phyloP scores from a whole-genome alignment of 352 stramenopile species.

The Phytophthora europaea region DNA sequence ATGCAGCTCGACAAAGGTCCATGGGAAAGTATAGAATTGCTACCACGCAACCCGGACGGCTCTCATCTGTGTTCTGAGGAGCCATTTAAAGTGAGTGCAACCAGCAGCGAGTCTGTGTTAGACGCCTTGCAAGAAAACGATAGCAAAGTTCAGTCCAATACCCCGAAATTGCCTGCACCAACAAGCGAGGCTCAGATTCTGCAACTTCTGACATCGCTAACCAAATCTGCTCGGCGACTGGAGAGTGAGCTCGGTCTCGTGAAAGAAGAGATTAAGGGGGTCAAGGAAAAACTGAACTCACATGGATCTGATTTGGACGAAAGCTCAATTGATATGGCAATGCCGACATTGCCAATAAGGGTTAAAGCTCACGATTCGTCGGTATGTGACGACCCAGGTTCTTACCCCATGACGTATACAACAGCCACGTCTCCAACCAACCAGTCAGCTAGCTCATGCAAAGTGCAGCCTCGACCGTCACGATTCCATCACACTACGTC shows the following conservation, averaged over 20 bases:
- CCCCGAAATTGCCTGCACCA: not conserved
- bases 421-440: not conserved
- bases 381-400: not conserved
- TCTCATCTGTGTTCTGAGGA: not conserved
- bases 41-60: not conserved
- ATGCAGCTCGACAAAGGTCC: not conserved
- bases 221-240: not conserved
- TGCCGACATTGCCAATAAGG: not conserved
- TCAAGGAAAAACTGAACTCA: not conserved
- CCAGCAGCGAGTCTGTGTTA: not conserved
- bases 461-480: not conserved
- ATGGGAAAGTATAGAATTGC: not conserved
- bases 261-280: not conserved
- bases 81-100: not conserved
- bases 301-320: not conserved
- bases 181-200: not conserved
- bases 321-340: not conserved
- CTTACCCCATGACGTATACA: not conserved
- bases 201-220: not conserved
- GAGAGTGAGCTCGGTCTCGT: not conserved
- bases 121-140: not conserved
- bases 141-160: not conserved
- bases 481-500: not conserved
- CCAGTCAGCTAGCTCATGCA: not conserved
- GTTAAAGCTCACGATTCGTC: not conserved